Evolutionary conservation across 495 filamentous ascomycete species (phyloP).

Genomic region (Trichoderma reesei): DNA sequence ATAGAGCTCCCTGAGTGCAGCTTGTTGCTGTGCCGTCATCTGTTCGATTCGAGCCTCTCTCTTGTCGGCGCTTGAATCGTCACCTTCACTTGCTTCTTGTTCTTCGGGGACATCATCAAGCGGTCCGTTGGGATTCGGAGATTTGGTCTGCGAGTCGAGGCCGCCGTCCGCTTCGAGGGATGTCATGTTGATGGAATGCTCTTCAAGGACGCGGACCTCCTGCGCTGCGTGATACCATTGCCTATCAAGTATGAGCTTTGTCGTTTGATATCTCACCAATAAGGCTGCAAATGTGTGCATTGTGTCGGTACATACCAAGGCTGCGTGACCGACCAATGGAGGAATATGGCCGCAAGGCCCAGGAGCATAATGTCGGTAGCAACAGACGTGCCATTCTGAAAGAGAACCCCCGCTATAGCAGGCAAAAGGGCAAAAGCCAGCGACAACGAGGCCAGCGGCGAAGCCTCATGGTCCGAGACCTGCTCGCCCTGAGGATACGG

Average conservation of each 20-base stretch:
- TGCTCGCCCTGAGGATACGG: conserved; percentile 19
- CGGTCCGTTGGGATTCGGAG: conserved; percentile 7
- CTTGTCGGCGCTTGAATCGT: not conserved
- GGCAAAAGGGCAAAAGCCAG: conserved; percentile 76
- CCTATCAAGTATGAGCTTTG: conserved; percentile 35
- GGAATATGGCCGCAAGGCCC: conserved; percentile 66
- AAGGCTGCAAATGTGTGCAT: not conserved
- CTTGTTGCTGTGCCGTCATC: conserved; percentile 17
- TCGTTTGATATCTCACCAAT: not conserved
- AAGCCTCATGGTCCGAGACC: conserved; percentile 15
- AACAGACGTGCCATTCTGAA: conserved; percentile 70
- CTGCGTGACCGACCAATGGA: conserved; percentile 86
- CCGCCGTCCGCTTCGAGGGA: conserved; percentile 42
- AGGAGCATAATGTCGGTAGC: conserved; percentile 80
- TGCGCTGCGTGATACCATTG: conserved; percentile 86
- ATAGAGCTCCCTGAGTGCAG: conserved; percentile 56
- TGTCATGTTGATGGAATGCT: conserved; percentile 29
- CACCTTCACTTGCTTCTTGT: conserved; percentile 12
- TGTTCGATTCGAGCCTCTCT: not conserved
- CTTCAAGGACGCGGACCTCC: conserved; percentile 40
- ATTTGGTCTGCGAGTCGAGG: conserved; percentile 25
- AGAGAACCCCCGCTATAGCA: conserved; percentile 73
- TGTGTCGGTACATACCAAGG: conserved; percentile 60
- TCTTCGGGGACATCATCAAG: conserved; percentile 36
- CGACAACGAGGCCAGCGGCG: conserved; percentile 62